phyloP scores from a whole-genome alignment of 2,329 filamentous ascomycete species.

The Aspergillus aculeatinus region DNA sequence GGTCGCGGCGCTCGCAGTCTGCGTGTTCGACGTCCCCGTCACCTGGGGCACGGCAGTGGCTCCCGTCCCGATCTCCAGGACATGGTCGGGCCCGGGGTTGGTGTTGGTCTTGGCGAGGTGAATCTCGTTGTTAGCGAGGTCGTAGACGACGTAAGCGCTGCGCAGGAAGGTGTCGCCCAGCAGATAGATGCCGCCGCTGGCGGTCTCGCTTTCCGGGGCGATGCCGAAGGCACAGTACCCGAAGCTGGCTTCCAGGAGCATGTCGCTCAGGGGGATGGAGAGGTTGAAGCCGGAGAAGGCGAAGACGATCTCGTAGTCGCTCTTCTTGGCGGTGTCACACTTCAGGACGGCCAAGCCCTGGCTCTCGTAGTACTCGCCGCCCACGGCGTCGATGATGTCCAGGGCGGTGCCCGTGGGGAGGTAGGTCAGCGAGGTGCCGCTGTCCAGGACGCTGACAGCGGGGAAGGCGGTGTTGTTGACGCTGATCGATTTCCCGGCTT shows the following conservation, averaged over 20 bases:
- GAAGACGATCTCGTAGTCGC: conserved; percentile 52
- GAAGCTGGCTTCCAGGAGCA: conserved; percentile 50
- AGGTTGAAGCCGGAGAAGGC: conserved; percentile 56
- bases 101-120: conserved; percentile 67
- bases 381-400: conserved; percentile 56
- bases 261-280: conserved; percentile 41
- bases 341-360: conserved; percentile 54
- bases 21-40: conserved; percentile 23
- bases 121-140: conserved; percentile 69
- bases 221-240: conserved; percentile 66
- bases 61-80: conserved; percentile 55
- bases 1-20: neutral
- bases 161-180: conserved; percentile 74
- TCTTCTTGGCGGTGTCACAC: conserved; percentile 50
- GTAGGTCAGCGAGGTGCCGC: conserved; percentile 66
- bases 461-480: conserved; percentile 33
- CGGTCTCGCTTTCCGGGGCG: conserved; percentile 47
- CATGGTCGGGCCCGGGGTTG: conserved; percentile 51
- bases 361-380: conserved; percentile 54
- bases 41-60: conserved; percentile 51
- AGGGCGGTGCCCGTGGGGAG: conserved; percentile 55
- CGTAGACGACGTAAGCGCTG: conserved; percentile 74
- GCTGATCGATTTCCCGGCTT: conserved; percentile 13
- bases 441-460: conserved; percentile 68
- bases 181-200: conserved; percentile 54